Conservation (phyloP, 2,329 filamentous ascomycete genomes). For the Beauveria medogensis region DNA sequence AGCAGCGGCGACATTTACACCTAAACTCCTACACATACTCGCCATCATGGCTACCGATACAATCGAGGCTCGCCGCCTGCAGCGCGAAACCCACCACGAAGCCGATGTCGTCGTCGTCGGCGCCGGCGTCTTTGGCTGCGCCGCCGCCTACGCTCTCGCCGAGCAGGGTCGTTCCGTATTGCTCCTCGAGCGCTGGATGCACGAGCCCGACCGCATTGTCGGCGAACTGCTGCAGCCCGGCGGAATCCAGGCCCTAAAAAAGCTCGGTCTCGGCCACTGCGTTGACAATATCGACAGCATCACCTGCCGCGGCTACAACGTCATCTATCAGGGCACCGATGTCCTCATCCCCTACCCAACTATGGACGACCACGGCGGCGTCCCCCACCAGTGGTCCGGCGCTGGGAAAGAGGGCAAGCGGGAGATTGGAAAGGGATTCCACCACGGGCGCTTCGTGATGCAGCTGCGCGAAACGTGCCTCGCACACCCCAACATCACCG, state of each 20-base stretch:
- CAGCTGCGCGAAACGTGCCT: slow-evolving; percentile 69
- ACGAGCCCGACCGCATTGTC: slow-evolving; percentile 91
- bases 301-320: slow-evolving; percentile 75
- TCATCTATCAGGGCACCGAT: slow-evolving; percentile 69
- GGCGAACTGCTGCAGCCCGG: slow-evolving; percentile 93
- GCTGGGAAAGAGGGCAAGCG: slow-evolving; percentile 30
- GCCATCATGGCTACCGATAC: slow-evolving; percentile 17
- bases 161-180: slow-evolving; percentile 87
- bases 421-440: slow-evolving; percentile 70
- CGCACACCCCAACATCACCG: slow-evolving; percentile 71
- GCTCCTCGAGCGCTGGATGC: slow-evolving; percentile 79
- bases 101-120: slow-evolving; percentile 87
- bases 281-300: slow-evolving; percentile 85
- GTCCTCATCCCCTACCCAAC: slow-evolving; percentile 74
- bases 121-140: slow-evolving; percentile 83
- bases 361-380: slow-evolving; percentile 40
- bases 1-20: not conserved
- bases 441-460: slow-evolving; percentile 89
- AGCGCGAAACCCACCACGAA: slow-evolving; percentile 49
- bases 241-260: slow-evolving; percentile 70
- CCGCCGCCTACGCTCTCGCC: slow-evolving; percentile 74
- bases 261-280: slow-evolving; percentile 73
- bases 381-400: slow-evolving; percentile 29
- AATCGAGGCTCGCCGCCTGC: slow-evolving; percentile 34
- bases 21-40: not conserved